A percentile compares a stretch with the other conserved stretches of the same genome.
These are phyloP conservation scores for Emergomyces africanus DNA, from an alignment of 2,329 filamentous ascomycete species.

Conservation along the genomic window DNA sequence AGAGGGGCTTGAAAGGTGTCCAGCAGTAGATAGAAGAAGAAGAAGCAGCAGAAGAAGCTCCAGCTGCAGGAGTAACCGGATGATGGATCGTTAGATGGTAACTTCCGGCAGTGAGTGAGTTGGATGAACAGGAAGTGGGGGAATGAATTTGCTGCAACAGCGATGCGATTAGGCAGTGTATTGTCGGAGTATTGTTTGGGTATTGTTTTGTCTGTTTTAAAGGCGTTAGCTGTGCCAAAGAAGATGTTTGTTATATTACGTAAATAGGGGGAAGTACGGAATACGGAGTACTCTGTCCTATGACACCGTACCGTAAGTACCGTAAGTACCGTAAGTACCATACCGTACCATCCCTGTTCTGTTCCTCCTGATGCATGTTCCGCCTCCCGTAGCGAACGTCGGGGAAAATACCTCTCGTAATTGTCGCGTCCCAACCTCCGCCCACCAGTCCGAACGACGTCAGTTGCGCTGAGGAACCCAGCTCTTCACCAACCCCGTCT, in stretches of 20 bases:
- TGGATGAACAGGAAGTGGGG: not conserved
- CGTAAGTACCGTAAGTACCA: no score
- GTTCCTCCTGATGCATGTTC: not conserved
- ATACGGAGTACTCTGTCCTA: no score
- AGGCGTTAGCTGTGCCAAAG: no score
- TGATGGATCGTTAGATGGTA: not conserved
- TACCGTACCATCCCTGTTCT: not conserved
- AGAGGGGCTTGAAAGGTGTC: not conserved
- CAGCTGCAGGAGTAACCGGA: not conserved
- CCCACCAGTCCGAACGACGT: not conserved
- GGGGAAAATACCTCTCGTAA: not conserved
- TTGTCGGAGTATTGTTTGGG: no score
- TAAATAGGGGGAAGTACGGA: no score
- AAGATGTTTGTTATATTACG: no score
- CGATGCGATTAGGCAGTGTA: no score
- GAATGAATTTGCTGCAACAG: no score
- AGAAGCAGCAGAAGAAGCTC: not conserved
- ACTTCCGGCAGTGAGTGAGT: not conserved
- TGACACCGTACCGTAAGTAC: no score
- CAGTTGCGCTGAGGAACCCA: conserved; percentile 3
- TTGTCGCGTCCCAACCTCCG: not conserved
- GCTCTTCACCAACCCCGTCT: conserved; percentile 21
- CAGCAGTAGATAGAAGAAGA: not conserved
- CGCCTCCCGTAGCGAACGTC: not conserved
- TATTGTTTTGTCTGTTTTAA: no score